Evolutionary conservation across 306 rosid genomes (phyloP).

Genomic region (Erythrophleum fordii): DNA sequence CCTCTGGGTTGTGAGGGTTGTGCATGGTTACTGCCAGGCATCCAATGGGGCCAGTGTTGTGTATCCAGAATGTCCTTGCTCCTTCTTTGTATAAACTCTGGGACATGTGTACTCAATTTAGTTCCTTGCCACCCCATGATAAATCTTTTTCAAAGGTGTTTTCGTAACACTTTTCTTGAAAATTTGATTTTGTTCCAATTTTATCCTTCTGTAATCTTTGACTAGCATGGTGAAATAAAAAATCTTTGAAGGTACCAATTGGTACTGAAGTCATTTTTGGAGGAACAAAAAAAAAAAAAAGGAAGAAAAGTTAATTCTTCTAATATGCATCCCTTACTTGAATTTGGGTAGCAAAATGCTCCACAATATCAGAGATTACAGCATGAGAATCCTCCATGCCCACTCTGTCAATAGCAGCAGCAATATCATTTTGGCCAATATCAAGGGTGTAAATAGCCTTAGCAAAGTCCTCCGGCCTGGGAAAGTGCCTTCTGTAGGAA

Average conservation of each 20-base stretch:
- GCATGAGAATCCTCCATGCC: slow-evolving; percentile 41
- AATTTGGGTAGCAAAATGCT: slow-evolving; percentile 50
- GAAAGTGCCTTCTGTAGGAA: slow-evolving; percentile 46
- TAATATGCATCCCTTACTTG: slow-evolving; percentile 45
- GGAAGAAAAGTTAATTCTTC: background rate
- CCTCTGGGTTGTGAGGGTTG: slow-evolving; percentile 29
- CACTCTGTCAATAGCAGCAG: slow-evolving; percentile 50
- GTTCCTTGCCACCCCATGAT: too few relatives aligned
- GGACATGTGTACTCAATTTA: background rate
- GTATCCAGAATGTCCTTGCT: slow-evolving; percentile 83
- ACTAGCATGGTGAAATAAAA: background rate
- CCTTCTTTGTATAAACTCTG: slow-evolving; percentile 61
- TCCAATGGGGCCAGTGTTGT: slow-evolving; percentile 87
- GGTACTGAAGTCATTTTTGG: too few relatives aligned
- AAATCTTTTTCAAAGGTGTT: background rate
- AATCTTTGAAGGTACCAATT: too few relatives aligned
- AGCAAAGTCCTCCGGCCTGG: slow-evolving; percentile 66
- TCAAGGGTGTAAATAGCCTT: slow-evolving; percentile 77
- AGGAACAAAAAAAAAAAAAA: background rate
- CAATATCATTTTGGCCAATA: slow-evolving; percentile 87
- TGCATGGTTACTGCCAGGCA: slow-evolving; percentile 61
- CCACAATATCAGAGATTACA: slow-evolving; percentile 55
- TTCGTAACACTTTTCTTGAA: background rate
- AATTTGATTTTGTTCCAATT: too few relatives aligned
- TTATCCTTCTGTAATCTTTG: too few relatives aligned